Base-by-base conservation (phyloP, 1,139 yeast species). In the Saccharomyces hybrid region DNA sequence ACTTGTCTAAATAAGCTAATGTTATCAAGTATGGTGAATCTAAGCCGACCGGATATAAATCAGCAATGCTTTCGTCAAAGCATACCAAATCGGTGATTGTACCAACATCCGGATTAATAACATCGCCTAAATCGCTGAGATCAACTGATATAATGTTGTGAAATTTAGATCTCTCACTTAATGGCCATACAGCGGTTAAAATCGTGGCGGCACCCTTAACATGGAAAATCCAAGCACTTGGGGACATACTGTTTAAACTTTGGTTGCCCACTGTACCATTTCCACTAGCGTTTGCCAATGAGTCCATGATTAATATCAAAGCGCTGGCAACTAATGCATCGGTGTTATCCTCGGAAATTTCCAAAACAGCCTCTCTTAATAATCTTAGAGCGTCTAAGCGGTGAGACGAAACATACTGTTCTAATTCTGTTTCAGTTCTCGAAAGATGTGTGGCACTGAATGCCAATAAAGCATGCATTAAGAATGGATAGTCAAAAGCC, bases 151-250 rank as follows among this genome's bases (percentile, higher is more conserved):
- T 86, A 61, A 86, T 82, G 68, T 85, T 83, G 69, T 84, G 82
- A 68, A 86, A 86, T 52, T 89, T 71, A 12, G 89, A 84, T 6
- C 83, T 78, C 59, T 87, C 91, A 14, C 95, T 88, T 54, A 90
- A 75, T 2, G 97, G 97, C 88, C 97, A 90, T 14, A 90, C 96
- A 0, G 97, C 96, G 0, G 96, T 87, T 55, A 91, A 75, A 51
- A 91, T 91, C 0, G 97, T 91, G 3, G 97, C 97, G 0, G 97
- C 97, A 24, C 97, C 98, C 64, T 95, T 88, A 12, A 91, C 97
- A 67, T 91, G 97, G 75, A 89, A 93, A 55, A 91, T 84, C 98
- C 98, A 91, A 0, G 97, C 96, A 6, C 93, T 84, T 1, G 97
- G 93, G 1, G 97, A 96, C 54, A 90, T 73, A 4, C 62, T 56